These are phyloP conservation scores for Narthecium ossifragum DNA, from an alignment of 106 monocot species.

Conservation along the genomic window DNA sequence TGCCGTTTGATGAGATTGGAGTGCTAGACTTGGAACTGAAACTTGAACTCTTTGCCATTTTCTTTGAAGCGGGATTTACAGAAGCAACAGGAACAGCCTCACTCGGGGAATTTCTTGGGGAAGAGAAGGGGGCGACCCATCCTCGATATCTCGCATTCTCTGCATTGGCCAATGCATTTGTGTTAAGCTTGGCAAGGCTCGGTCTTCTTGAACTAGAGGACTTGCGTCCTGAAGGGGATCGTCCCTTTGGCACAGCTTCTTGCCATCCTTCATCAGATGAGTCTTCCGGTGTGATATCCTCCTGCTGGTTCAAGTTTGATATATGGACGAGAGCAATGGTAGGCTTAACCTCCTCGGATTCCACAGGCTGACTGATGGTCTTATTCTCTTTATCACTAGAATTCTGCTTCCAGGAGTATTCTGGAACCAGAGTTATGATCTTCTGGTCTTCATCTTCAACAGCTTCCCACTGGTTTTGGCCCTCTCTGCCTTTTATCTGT, in stretches of 20 bases:
- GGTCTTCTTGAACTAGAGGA: slow-evolving; percentile 53
- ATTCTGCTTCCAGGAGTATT: slow-evolving; percentile 24
- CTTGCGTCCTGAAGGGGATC: slow-evolving; percentile 45
- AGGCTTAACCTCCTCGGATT: slow-evolving; percentile 43
- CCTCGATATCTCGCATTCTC: slow-evolving; percentile 41
- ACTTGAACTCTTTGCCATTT: slow-evolving; percentile 52
- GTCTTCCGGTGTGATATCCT: slow-evolving; percentile 31
- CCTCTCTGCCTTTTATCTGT: slow-evolving; percentile 64
- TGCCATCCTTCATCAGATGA: slow-evolving; percentile 92
- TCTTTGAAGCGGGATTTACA: slow-evolving; percentile 36
- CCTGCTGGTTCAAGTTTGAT: slow-evolving; percentile 15
- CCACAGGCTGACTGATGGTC: slow-evolving; percentile 18
- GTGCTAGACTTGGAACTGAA: slow-evolving; percentile 38
- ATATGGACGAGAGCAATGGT: slow-evolving; percentile 14
- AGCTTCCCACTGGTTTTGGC: slow-evolving; percentile 51
- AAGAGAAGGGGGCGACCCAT: slow-evolving; percentile 29
- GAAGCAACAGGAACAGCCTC: slow-evolving; percentile 17
- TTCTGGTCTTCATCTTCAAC: slow-evolving; percentile 54
- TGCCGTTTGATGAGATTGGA: slow-evolving; percentile 6
- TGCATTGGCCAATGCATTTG: slow-evolving; percentile 37
- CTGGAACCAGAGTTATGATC: slow-evolving; percentile 19
- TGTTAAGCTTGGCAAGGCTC: slow-evolving; percentile 69
- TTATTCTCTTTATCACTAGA: slow-evolving; percentile 62
- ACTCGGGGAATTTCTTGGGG: slow-evolving; percentile 40
- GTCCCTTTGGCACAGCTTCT: slow-evolving; percentile 77